A percentile compares a stretch with the other conserved stretches of the same genome.
phyloP scores from a whole-genome alignment of 2,329 filamentous ascomycete genomes.

The Botrytis porri region DNA sequence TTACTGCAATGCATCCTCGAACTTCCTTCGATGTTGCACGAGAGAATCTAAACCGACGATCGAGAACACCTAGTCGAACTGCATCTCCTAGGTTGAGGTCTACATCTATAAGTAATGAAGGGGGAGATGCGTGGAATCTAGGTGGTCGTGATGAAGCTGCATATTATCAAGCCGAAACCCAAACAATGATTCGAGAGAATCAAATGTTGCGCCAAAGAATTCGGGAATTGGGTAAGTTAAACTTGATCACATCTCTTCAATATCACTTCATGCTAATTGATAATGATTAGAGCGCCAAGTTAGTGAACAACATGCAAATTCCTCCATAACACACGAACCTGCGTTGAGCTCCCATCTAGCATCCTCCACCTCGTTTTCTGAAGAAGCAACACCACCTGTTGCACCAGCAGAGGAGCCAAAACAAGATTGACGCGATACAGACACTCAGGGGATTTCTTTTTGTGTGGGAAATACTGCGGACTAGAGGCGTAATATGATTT shows the following conservation, averaged over 20 bases:
- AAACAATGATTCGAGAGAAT: conserved; percentile 74
- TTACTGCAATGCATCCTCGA: conserved; percentile 43
- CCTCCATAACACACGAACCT: conserved; percentile 36
- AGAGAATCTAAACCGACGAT: conserved; percentile 53
- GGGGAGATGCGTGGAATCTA: conserved; percentile 56
- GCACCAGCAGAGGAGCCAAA: conserved; percentile 22
- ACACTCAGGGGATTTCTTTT: neutral
- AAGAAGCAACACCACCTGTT: conserved; percentile 23
- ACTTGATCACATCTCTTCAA: neutral
- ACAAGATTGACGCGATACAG: conserved; percentile 20
- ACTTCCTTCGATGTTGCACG: conserved; percentile 59
- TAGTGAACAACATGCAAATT: conserved; percentile 33
- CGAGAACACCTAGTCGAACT: conserved; percentile 57
- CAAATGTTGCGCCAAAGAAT: conserved; percentile 78
- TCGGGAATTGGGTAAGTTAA: conserved; percentile 63
- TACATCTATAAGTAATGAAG: conserved; percentile 57
- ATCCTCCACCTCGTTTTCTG: conserved; percentile 35
- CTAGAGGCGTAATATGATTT: conserved; percentile 5
- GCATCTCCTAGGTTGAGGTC: conserved; percentile 54
- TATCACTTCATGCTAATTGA: conserved; percentile 17
- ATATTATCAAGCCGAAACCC: conserved; percentile 80
- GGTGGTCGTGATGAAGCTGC: conserved; percentile 70
- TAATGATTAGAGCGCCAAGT: conserved; percentile 34
- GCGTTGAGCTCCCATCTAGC: conserved; percentile 35
- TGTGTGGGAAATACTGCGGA: conserved; percentile 2